These are phyloP conservation scores for Ogataea paradorogensis DNA, from an alignment of 805 yeast genomes.

Conservation along the genomic window DNA sequence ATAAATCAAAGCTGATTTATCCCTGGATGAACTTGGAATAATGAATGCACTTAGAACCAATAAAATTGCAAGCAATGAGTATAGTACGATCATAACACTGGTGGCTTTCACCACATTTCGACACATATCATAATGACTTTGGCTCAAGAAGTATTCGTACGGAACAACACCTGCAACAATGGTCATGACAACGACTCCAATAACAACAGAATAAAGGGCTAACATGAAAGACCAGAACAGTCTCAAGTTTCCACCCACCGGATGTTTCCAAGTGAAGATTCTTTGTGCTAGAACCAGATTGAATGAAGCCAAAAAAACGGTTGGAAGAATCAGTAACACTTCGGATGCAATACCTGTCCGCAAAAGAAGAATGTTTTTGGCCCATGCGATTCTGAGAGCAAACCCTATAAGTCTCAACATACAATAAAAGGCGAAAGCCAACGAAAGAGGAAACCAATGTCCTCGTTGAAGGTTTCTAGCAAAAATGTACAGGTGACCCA, in stretches of 20 bases:
- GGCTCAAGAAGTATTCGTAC: conserved; percentile 51
- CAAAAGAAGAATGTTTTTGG: conserved; percentile 44
- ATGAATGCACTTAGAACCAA: conserved; percentile 51
- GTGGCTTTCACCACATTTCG: conserved; percentile 54
- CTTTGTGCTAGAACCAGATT: conserved; percentile 69
- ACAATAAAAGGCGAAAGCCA: conserved; percentile 54
- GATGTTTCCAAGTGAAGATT: conserved; percentile 74
- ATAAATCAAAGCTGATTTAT: conserved; percentile 49
- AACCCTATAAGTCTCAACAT: conserved; percentile 56
- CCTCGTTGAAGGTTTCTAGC: conserved; percentile 48
- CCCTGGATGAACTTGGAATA: conserved; percentile 51
- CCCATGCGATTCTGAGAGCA: conserved; percentile 58
- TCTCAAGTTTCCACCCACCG: conserved; percentile 57
- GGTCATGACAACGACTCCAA: conserved; percentile 63
- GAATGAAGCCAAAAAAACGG: conserved; percentile 55
- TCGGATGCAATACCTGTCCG: conserved; percentile 54
- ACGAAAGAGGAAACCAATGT: conserved; percentile 56
- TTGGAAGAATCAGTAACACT: conserved; percentile 55
- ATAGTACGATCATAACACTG: conserved; percentile 43
- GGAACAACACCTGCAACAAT: conserved; percentile 62
- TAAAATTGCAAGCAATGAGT: conserved; percentile 50
- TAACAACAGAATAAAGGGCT: conserved; percentile 49
- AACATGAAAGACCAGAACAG: conserved; percentile 52
- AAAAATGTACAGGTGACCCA: conserved; percentile 48
- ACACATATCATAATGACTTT: conserved; percentile 45